Base-by-base conservation (phyloP, 1,284 basidiomycete species). In the Meira nashicola region DNA sequence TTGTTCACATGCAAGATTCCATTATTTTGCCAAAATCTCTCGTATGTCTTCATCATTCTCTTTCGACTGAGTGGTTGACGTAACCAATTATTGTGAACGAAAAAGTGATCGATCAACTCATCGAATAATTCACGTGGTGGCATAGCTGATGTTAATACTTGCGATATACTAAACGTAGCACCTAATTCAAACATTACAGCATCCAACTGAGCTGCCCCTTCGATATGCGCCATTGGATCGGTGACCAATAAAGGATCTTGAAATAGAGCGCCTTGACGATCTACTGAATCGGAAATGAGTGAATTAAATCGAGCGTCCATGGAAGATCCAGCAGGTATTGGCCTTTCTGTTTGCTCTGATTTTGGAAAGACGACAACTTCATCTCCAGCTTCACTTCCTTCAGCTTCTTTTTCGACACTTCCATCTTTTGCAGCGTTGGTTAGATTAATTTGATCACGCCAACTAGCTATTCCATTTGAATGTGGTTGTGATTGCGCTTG, bases 101-200 rank as follows among this genome's bases (percentile, higher is more conserved):
- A 73, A 50, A 63, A 75, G 28, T 73, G 71, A 44, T 70, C 64
- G 40, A 72, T 54, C 15, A 75, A 63, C 6, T 57, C 49, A 17
- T 58, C 62, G 57, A 63, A 65, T 15, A 68, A 59, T 1, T 62
- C 60, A 8, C 63, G 62, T 8, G 59, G 58, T 49, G 62, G 70
- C 88, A 74, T 60, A 1, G 66, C 63, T 1, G 66, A 57, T 7
- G 69, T 54, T 2, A 74, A 59, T 51, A 65, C 55, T 3, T 65
- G 60, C 2, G 65, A 63, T 25, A 63, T 58, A n/a, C 60, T 59
- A 14, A 55, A 56, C 4, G 65, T 60, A 14, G 65, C 66, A 8
- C 72, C 72, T n/a, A 64, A 70, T 25, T 74, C 70, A 43, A 53
- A 56, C 67, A 72, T 71, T 54, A 66, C 59, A 2, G 57, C 57